Evolutionary conservation across 305 asterid genomes (phyloP).

Genomic region (Plantago coronopus): DNA sequence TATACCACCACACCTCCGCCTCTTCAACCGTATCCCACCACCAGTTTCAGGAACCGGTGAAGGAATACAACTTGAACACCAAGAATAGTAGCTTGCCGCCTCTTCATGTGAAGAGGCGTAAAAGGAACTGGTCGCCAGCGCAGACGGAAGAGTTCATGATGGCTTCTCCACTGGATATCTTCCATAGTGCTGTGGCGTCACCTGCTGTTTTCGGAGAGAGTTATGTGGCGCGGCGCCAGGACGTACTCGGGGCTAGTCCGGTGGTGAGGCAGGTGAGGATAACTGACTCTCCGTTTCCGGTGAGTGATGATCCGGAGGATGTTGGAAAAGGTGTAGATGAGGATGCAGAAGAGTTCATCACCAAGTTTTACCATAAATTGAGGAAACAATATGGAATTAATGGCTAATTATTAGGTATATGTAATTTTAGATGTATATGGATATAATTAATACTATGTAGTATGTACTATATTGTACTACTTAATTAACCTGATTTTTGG

Average conservation of each 20-base stretch:
- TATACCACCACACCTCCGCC: too few relatives aligned
- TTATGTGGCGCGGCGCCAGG: too few relatives aligned
- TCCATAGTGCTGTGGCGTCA: constrained; percentile 36
- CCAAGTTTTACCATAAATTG: constrained; percentile 44
- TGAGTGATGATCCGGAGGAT: constrained; percentile 18
- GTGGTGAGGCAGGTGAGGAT: constrained; percentile 52
- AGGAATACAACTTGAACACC: constrained; percentile 23
- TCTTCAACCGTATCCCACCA: too few relatives aligned
- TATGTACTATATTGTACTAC: background rate
- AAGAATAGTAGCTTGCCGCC: constrained; percentile 18
- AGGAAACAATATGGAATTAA: constrained; percentile 25
- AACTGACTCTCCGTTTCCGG: constrained; percentile 57
- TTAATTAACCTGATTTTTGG: background rate
- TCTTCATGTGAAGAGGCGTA: constrained; percentile 36
- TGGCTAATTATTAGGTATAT: constrained; percentile 3
- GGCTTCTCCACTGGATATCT: constrained; percentile 45
- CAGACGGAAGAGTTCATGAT: constrained; percentile 20
- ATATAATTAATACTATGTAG: too few relatives aligned
- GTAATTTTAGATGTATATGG: too few relatives aligned
- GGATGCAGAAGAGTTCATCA: constrained; percentile 61
- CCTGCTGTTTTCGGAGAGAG: constrained; percentile 55
- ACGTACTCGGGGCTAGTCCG: too few relatives aligned
- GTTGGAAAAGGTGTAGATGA: constrained; percentile 35
- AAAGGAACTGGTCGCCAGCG: constrained; percentile 18
- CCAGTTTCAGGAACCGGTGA: too few relatives aligned